phyloP scores from a whole-genome alignment of 2,329 filamentous ascomycete species.

The Fusarium sp. region DNA sequence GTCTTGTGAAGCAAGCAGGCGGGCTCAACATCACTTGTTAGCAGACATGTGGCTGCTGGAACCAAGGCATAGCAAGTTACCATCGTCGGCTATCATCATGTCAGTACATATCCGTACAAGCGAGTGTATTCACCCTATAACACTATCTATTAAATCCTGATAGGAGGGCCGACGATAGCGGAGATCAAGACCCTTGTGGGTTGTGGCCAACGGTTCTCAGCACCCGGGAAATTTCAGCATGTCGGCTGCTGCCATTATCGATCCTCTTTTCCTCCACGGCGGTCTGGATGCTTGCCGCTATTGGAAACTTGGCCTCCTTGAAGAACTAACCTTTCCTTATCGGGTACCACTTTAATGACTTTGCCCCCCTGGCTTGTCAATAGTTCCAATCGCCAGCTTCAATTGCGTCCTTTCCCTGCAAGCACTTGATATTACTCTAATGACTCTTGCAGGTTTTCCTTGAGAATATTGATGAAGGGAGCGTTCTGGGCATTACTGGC shows the following conservation, averaged over 20 bases:
- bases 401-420: slow-evolving; percentile 20
- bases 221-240: slow-evolving; percentile 28
- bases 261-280: slow-evolving; percentile 14
- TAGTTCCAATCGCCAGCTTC: slow-evolving; percentile 37
- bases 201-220: slow-evolving; percentile 14
- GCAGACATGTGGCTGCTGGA: not conserved
- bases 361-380: slow-evolving; percentile 29
- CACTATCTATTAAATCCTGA: not conserved
- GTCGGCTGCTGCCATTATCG: slow-evolving; percentile 28
- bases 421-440: slow-evolving; percentile 26
- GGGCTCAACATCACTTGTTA: not conserved
- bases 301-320: slow-evolving; percentile 26
- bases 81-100: not conserved
- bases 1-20: not conserved
- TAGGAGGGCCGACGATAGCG: slow-evolving; percentile 3
- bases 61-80: not conserved
- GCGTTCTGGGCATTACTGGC: slow-evolving; percentile 14
- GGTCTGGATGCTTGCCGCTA: slow-evolving; percentile 40
- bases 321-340: slow-evolving; percentile 28
- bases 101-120: not conserved
- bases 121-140: not conserved
- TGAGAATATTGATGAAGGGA: slow-evolving; percentile 15
- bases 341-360: slow-evolving; percentile 34
- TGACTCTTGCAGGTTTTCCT: slow-evolving; percentile 26
- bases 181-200: slow-evolving; percentile 16